Base-by-base conservation (phyloP, 1,139 yeast genomes). In the Geotrichum carabidarum region DNA sequence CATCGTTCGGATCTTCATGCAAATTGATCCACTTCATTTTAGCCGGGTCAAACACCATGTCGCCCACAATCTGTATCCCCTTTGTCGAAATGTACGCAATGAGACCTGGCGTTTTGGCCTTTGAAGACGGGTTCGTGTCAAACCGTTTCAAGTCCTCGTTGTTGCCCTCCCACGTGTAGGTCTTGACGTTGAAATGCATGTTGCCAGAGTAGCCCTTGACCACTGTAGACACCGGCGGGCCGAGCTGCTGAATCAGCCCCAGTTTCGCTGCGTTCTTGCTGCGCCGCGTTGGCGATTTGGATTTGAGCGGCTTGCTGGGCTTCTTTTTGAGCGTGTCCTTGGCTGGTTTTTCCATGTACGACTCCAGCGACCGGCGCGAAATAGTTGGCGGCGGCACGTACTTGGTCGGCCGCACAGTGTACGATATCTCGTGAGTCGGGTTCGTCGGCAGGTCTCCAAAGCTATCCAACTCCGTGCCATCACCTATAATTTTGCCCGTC, bases 121-220 rank as follows among this genome's bases (percentile, higher is more conserved):
- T 18, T 6, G 48, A 22, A 9, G 14, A 37, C 8, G 35, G 36
- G 14, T 61, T 63, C 14, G 61, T 55, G 48, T 79, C 82, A 63
- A 82, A 81, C 57, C 75, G 72, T 53, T 76, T 67, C 51, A 81
- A 69, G 44, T 82, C 87, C 18, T 73, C 73, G 48, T 83, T 86
- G 62, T 84, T 84, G 2, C 90, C 90, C 64, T 83, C 89, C 90
- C 90, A 84, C 43, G 71, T 69, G 56, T 74, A 75, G 37, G 76
- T 73, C 14, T 65, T 65, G 4, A 82, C 76, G 61, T 84, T 82
- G 61, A 75, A 83, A 50, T 71, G 75, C 90, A 83, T 84, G 46
- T 66, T 68, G 8, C 70, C 69, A 38, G 65, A 62, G 51, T 62
- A 62, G 12, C 68, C 71, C 50, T 58, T 58, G 30, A 65, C 62